Conservation (phyloP, 2,329 filamentous ascomycete species). For the Aspergillus sp. region DNA sequence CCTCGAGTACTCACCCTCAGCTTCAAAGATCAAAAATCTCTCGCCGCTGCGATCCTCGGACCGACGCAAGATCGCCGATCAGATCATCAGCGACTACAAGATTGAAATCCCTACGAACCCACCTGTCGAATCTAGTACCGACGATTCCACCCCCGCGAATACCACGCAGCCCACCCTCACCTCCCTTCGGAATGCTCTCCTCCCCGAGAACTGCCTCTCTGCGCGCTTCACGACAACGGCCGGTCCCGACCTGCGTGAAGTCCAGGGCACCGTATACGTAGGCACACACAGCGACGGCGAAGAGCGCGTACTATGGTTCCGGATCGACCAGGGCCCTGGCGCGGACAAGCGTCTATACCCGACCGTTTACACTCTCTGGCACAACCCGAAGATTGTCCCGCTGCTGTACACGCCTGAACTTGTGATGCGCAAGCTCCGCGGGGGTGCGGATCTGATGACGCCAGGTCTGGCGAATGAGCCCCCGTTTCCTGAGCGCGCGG, state of each 20-base stretch:
- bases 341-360: conserved; percentile 49
- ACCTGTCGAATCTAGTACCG: conserved; percentile 34
- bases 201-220: conserved; percentile 66
- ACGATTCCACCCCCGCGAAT: conserved; percentile 45
- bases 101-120: conserved; percentile 52
- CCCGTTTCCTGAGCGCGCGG: conserved; percentile 64
- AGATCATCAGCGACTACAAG: conserved; percentile 67
- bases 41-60: conserved; percentile 70
- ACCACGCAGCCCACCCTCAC: conserved; percentile 53
- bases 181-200: conserved; percentile 60
- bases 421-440: conserved; percentile 65
- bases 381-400: conserved; percentile 63
- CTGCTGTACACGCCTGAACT: conserved; percentile 65
- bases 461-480: conserved; percentile 68
- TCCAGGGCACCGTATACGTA: conserved; percentile 68
- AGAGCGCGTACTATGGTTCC: conserved; percentile 67
- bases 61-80: conserved; percentile 67
- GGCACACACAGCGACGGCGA: conserved; percentile 62
- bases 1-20: background rate
- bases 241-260: conserved; percentile 64
- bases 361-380: conserved; percentile 69
- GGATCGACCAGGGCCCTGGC: conserved; percentile 58
- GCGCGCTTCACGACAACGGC: conserved; percentile 69
- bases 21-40: conserved; percentile 64
- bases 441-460: conserved; percentile 71